These are phyloP conservation scores for Kwoniella dejecticola DNA, from an alignment of 768 basidiomycete species.

Conservation along the genomic window DNA sequence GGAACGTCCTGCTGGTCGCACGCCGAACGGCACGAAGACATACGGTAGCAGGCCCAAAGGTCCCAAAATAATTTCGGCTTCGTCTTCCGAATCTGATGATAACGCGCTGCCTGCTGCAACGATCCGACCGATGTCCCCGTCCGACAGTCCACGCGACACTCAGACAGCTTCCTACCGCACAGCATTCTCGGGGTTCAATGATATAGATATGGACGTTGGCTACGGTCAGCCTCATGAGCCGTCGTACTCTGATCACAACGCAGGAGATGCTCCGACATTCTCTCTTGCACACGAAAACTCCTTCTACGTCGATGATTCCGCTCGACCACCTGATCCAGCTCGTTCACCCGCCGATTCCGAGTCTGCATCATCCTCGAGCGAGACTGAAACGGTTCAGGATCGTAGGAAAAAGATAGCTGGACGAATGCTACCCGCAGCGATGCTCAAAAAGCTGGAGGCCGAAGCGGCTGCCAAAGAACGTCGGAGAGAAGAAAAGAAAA, in stretches of 20 bases:
- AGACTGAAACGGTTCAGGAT: slow-evolving; percentile 13
- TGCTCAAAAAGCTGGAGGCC: slow-evolving; percentile 58
- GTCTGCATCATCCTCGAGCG: slow-evolving; percentile 11
- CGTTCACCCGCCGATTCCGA: neutral
- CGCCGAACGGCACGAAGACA: slow-evolving; percentile 11
- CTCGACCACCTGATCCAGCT: slow-evolving; percentile 4
- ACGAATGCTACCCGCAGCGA: slow-evolving; percentile 63
- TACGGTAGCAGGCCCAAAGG: slow-evolving; percentile 8
- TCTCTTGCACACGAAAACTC: slow-evolving; percentile 11
- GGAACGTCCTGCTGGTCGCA: slow-evolving; percentile 1
- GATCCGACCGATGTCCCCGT: slow-evolving; percentile 5
- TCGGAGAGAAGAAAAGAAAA: slow-evolving; percentile 19
- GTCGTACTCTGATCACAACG: neutral
- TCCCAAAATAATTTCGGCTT: neutral
- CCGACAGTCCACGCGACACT: slow-evolving; percentile 7
- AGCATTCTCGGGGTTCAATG: slow-evolving; percentile 10
- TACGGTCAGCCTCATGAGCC: slow-evolving; percentile 21
- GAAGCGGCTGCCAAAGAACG: slow-evolving; percentile 31
- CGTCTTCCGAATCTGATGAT: neutral
- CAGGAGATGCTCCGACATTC: neutral
- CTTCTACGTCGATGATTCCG: slow-evolving; percentile 25
- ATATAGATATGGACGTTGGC: slow-evolving; percentile 21
- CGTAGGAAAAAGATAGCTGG: slow-evolving; percentile 38
- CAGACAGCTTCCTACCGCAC: slow-evolving; percentile 17
- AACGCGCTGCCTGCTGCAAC: neutral